Evolutionary conservation across 2,329 filamentous ascomycete genomes (phyloP).

Genomic region (Aspergillus ibericus): DNA sequence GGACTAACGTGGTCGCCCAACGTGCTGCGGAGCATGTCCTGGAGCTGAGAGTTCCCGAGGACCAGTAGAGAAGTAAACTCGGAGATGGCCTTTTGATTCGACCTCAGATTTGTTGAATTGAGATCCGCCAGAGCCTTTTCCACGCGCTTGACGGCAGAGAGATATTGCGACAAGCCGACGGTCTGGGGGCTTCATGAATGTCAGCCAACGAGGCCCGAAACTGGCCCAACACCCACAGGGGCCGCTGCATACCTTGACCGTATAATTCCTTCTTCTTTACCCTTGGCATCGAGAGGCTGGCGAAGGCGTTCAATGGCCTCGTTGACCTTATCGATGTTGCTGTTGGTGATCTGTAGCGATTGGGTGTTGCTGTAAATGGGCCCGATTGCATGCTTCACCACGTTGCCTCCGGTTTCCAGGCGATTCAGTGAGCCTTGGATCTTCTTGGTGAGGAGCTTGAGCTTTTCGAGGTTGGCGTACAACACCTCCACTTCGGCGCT

Average conservation of each 20-base stretch:
- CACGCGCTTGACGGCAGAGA: conserved; percentile 84
- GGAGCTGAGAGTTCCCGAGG: conserved; percentile 77
- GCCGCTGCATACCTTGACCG: conserved; percentile 62
- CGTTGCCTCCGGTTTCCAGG: conserved; percentile 84
- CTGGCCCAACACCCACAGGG: neutral
- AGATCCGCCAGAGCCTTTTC: conserved; percentile 82
- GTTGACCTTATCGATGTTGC: conserved; percentile 84
- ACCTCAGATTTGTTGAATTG: conserved; percentile 83
- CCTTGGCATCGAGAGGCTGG: conserved; percentile 89
- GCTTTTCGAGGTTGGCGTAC: conserved; percentile 78
- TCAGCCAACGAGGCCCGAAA: neutral
- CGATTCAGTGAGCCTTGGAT: conserved; percentile 84
- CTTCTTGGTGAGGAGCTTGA: conserved; percentile 89
- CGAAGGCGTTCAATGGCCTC: conserved; percentile 84
- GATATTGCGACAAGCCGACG: conserved; percentile 78
- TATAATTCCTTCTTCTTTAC: conserved; percentile 88
- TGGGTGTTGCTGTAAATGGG: conserved; percentile 92
- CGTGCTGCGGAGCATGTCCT: conserved; percentile 77
- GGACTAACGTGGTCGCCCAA: conserved; percentile 75
- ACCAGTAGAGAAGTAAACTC: conserved; percentile 77
- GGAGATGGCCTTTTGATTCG: conserved; percentile 83
- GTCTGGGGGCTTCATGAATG: conserved; percentile 63
- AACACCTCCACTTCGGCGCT: conserved; percentile 67
- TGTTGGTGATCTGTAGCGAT: conserved; percentile 80
- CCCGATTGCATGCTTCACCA: conserved; percentile 85